A percentile compares a stretch with the other conserved stretches of the same genome.
phyloP scores from a whole-genome alignment of 257 asterid species.

The Scutellaria galericulata region DNA sequence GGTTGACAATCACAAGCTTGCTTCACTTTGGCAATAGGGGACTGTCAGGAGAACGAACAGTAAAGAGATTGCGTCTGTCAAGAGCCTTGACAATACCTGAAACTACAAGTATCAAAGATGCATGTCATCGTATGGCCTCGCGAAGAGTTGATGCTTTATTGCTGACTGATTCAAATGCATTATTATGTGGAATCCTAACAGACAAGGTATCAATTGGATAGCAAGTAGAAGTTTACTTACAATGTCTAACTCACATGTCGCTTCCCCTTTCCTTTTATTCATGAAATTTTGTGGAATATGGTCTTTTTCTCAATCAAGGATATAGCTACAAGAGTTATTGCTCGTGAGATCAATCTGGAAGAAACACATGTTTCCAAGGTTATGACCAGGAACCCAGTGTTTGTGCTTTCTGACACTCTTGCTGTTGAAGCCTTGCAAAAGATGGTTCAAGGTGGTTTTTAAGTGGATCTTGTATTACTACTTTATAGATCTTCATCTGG shows the following conservation, averaged over 20 bases:
- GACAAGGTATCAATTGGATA: constrained; percentile 70
- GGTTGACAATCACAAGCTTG: constrained; percentile 19
- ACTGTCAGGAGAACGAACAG: constrained; percentile 88
- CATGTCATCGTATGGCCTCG: constrained; percentile 91
- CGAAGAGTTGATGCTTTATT: constrained; percentile 90
- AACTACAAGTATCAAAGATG: constrained; percentile 77
- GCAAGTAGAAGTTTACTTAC: not conserved
- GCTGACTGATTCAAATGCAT: constrained; percentile 94
- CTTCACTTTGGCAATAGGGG: constrained; percentile 59
- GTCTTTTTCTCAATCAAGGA: constrained; percentile 54
- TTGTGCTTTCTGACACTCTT: constrained; percentile 95
- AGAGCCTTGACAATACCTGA: constrained; percentile 94
- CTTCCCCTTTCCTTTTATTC: not conserved
- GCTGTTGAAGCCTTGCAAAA: constrained; percentile 99
- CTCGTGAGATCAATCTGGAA: constrained; percentile 73
- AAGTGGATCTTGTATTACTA: constrained; percentile 1
- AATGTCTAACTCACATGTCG: not conserved
- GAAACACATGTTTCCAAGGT: constrained; percentile 91
- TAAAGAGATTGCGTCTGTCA: constrained; percentile 84
- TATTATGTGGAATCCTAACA: constrained; percentile 92
- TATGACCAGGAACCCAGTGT: constrained; percentile 96
- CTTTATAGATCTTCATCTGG: not conserved
- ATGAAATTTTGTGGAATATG: not conserved
- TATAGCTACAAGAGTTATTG: constrained; percentile 85
- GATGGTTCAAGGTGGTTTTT: constrained; percentile 87